phyloP scores from a whole-genome alignment of 352 stramenopile genomes.

The Phytopythium montanum region DNA sequence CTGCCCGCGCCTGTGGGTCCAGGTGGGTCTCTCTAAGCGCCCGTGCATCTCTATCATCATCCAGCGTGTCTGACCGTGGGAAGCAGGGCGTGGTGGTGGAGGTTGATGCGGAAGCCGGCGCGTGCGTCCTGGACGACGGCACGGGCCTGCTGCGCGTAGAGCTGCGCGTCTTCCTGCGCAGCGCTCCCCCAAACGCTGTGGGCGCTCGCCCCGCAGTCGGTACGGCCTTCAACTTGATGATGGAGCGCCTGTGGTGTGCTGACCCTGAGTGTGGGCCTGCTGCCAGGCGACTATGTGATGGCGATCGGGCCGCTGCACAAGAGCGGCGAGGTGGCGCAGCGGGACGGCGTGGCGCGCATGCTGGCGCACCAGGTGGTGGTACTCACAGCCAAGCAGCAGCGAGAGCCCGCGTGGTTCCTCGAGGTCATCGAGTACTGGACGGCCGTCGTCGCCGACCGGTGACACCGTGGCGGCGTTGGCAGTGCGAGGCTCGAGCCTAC shows the following conservation, averaged over 20 bases:
- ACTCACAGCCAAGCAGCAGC: constrained; percentile 47
- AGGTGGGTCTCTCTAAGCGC: constrained; percentile 22
- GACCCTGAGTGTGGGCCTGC: background rate
- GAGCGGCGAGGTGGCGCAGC: constrained; percentile 6
- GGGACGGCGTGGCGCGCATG: constrained; percentile 15
- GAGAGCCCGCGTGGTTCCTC: constrained; percentile 64
- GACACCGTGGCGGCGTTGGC: background rate
- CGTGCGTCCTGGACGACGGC: constrained; percentile 71
- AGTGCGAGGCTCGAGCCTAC: no score
- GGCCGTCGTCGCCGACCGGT: constrained; percentile 23
- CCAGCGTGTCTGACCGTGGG: no score
- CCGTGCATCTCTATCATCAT: no score
- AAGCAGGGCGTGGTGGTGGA: constrained; percentile 52
- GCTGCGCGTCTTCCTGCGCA: constrained; percentile 64
- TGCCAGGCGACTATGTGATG: constrained; percentile 69
- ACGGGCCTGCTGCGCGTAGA: constrained; percentile 58
- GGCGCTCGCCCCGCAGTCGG: constrained; percentile 29
- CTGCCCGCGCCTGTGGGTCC: constrained; percentile 73
- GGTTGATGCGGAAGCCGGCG: constrained; percentile 21
- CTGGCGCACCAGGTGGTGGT: constrained; percentile 62
- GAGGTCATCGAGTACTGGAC: constrained; percentile 77
- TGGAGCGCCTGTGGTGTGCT: background rate
- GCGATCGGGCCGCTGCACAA: constrained; percentile 66
- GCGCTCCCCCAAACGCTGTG: constrained; percentile 38
- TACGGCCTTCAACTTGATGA: constrained; percentile 6